A percentile compares a stretch with the other conserved stretches of the same genome.
phyloP scores from a whole-genome alignment of 2,329 filamentous ascomycete species.

The Cryphonectria nitschkei region DNA sequence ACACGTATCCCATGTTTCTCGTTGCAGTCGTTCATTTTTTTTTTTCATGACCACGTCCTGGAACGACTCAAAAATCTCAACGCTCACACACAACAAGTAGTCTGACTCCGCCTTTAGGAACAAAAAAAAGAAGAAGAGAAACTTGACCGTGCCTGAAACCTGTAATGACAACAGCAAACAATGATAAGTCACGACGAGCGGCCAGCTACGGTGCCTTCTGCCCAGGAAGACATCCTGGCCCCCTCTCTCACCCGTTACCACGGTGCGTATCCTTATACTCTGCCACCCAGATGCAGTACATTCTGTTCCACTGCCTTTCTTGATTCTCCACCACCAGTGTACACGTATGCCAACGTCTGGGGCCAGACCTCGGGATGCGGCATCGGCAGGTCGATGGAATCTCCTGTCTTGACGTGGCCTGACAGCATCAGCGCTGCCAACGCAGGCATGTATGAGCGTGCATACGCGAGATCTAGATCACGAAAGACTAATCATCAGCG shows the following conservation, averaged over 20 bases:
- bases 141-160: background rate
- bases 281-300: slow-evolving; percentile 59
- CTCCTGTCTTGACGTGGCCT: slow-evolving; percentile 53
- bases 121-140: background rate
- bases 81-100: background rate
- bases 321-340: slow-evolving; percentile 52
- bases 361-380: slow-evolving; percentile 60
- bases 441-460: slow-evolving; percentile 54
- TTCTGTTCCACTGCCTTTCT: slow-evolving; percentile 55
- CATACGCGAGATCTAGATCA: slow-evolving; percentile 51
- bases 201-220: background rate
- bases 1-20: background rate
- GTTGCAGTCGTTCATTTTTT: slow-evolving; percentile 4
- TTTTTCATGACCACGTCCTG: background rate
- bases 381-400: slow-evolving; percentile 60
- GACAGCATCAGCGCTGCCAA: slow-evolving; percentile 60
- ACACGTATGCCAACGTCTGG: slow-evolving; percentile 59
- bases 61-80: background rate
- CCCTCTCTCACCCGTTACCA: background rate
- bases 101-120: background rate
- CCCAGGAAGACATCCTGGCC: background rate
- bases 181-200: background rate
- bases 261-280: slow-evolving; percentile 36
- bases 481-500: slow-evolving; percentile 16
- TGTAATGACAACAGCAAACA: background rate